A percentile compares a stretch with the other conserved stretches of the same genome.
Evolutionary conservation across 2,329 filamentous ascomycete genomes (phyloP).

Genomic region (Aureobasidium subglaciale): DNA sequence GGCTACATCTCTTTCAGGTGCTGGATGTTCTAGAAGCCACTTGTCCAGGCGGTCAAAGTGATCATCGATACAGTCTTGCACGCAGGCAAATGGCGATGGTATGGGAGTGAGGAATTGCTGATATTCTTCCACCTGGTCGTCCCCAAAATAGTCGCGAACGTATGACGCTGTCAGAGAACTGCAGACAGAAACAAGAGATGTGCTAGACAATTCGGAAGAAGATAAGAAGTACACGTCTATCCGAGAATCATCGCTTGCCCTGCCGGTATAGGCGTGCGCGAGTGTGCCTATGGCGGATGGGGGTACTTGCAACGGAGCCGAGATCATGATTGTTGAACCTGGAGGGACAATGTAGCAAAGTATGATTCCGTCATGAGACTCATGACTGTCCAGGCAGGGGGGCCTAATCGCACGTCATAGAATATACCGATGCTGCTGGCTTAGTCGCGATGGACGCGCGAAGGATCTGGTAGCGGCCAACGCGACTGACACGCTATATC

Average conservation of each 20-base stretch:
- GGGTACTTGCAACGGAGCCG: not conserved
- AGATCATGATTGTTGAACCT: not conserved
- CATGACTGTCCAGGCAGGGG: not conserved
- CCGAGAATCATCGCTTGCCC: not conserved
- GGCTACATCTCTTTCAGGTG: not conserved
- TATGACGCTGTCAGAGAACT: not conserved
- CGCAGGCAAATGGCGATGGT: not conserved
- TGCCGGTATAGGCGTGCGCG: not conserved
- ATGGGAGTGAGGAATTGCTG: not conserved
- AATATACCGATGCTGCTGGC: no score
- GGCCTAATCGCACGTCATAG: not conserved
- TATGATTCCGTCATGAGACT: no score
- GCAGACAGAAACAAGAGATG: not conserved
- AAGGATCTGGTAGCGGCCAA: no score
- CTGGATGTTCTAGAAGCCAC: not conserved
- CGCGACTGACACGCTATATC: no score
- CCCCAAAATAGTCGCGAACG: not conserved
- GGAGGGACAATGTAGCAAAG: no score
- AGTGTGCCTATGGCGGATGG: not conserved
- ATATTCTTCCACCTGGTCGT: not conserved
- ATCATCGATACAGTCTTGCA: not conserved
- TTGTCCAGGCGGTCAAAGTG: not conserved
- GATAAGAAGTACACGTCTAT: not conserved
- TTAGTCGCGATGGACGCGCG: not conserved
- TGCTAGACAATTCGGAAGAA: not conserved